phyloP scores from a whole-genome alignment of 345 rosid species.

The Litchi chinensis region DNA sequence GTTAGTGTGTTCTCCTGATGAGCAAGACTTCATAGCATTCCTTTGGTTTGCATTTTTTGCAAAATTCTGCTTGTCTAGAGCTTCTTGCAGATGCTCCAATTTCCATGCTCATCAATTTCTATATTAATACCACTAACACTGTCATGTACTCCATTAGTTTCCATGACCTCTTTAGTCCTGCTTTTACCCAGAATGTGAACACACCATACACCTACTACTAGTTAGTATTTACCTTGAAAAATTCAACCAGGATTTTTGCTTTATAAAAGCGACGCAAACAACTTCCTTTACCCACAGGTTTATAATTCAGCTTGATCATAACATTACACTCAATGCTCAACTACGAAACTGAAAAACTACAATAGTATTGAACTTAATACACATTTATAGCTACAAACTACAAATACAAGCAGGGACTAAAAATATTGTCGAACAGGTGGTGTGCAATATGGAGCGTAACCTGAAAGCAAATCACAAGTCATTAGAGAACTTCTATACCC shows the following conservation, averaged over 20 bases:
- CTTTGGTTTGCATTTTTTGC: constrained; percentile 11
- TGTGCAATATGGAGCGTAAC: neutral
- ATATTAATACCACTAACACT: neutral
- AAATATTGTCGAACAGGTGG: constrained; percentile 1
- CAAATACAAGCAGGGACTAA: neutral
- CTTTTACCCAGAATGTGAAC: neutral
- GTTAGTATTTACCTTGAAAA: neutral
- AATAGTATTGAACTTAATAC: neutral
- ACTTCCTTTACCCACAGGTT: neutral
- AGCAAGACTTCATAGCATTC: neutral
- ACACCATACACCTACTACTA: neutral
- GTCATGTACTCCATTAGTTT: neutral
- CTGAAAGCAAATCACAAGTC: neutral
- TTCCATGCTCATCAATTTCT: constrained; percentile 8
- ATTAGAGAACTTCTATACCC: neutral
- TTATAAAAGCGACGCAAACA: neutral
- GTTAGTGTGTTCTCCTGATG: neutral
- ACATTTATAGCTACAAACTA: neutral
- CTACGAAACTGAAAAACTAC: neutral
- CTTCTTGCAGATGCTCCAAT: constrained; percentile 5
- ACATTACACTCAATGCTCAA: neutral
- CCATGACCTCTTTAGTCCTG: neutral
- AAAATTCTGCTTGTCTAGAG: constrained; percentile 19
- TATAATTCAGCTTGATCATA: neutral
- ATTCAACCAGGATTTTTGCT: neutral